These are phyloP conservation scores for Hortiboletus flavorubellus DNA, from an alignment of 768 basidiomycete genomes.

Conservation along the genomic window DNA sequence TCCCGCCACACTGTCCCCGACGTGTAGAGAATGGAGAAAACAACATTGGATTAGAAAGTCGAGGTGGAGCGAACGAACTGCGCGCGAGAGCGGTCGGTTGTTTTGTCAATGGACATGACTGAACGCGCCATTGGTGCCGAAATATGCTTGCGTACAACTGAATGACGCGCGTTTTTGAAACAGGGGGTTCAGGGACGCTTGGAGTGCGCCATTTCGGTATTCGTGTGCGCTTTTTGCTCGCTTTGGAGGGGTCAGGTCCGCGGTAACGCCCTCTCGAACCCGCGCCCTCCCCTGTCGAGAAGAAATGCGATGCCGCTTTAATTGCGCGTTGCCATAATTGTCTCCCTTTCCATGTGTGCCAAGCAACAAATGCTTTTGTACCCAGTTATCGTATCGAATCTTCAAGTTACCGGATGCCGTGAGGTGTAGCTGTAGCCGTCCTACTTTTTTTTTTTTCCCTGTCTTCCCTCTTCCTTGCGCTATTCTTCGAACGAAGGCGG, in stretches of 20 bases:
- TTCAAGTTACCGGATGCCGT: slow-evolving; percentile 21
- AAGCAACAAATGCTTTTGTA: background rate
- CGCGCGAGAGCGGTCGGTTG: background rate
- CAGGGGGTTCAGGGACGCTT: slow-evolving; percentile 5
- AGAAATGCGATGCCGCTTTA: slow-evolving; percentile 24
- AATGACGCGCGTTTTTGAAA: slow-evolving; percentile 8
- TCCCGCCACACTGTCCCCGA: slow-evolving; percentile 12
- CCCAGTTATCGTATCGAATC: slow-evolving; percentile 4
- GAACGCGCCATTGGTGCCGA: background rate
- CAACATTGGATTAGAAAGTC: background rate
- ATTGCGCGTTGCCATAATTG: slow-evolving; percentile 24
- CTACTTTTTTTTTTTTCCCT: background rate
- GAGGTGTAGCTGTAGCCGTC: slow-evolving; percentile 1
- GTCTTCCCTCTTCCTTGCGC: background rate
- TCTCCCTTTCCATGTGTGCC: slow-evolving; percentile 10
- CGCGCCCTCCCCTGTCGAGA: background rate
- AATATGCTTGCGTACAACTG: background rate
- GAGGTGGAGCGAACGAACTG: slow-evolving; percentile 1
- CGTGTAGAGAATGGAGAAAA: background rate
- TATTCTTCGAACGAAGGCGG: background rate
- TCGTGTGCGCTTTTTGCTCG: background rate
- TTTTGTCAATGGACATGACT: background rate
- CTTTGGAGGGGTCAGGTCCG: slow-evolving; percentile 9
- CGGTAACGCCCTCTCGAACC: slow-evolving; percentile 14
- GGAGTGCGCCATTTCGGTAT: background rate